A percentile compares a stretch with the other conserved stretches of the same genome.
Conservation (phyloP, 2,329 filamentous ascomycete genomes). For the Plectosphaerella plurivora region DNA sequence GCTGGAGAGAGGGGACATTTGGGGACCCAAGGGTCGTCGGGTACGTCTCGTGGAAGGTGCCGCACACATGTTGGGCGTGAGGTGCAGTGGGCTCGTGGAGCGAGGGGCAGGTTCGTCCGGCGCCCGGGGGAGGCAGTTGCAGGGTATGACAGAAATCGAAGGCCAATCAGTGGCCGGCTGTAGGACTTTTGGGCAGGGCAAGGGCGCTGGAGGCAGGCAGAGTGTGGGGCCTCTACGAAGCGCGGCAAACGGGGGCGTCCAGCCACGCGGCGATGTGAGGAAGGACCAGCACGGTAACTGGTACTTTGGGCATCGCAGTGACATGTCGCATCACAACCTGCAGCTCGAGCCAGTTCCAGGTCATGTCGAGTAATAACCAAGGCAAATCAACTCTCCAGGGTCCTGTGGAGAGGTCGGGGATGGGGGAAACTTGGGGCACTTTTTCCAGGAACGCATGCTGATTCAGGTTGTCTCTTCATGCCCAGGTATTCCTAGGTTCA, state of each 20-base stretch:
- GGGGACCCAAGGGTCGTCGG: not conserved
- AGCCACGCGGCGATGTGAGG: not conserved
- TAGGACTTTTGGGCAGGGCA: not conserved
- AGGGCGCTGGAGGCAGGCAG: not conserved
- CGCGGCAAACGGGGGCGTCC: not conserved
- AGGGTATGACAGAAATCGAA: not conserved
- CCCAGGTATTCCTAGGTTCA: no score
- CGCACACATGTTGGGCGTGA: no score
- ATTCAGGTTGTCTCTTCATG: no score
- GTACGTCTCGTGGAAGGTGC: not conserved
- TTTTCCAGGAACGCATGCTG: no score
- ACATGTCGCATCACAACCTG: not conserved
- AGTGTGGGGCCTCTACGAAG: not conserved
- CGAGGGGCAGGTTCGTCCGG: no score
- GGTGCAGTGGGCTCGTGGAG: no score
- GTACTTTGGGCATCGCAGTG: not conserved
- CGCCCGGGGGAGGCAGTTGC: no score
- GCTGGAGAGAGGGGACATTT: not conserved
- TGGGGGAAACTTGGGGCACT: not conserved
- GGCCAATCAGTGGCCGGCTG: not conserved
- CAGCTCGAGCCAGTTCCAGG: not conserved
- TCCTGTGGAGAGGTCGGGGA: not conserved
- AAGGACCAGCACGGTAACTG: not conserved
- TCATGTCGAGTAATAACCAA: not conserved
- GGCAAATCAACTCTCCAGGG: not conserved